Evolutionary conservation across 2,329 filamentous ascomycete genomes (phyloP), one percentile per base, ranked within the genome.

Genomic region (Zalaria obscura): DNA sequence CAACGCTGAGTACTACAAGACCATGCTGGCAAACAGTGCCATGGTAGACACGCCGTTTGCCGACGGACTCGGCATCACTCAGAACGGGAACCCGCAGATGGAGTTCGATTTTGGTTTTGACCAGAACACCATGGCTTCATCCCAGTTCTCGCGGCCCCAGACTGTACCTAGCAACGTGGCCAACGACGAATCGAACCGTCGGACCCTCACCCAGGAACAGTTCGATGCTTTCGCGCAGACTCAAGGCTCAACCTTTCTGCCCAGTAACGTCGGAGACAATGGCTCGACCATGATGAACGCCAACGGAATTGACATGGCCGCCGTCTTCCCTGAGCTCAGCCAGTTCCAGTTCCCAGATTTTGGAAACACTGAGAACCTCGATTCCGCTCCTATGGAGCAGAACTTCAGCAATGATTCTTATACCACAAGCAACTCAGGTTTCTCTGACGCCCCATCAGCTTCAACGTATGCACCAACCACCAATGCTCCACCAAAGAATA

Each of bases 201-300:
- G 55, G 18, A 61, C 58, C 5, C 43, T 61, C 11, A 61, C 57
- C 2, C 58, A 61, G 40, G 58, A 57, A 37, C 54, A 56, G 40
- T 61, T 60, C 44, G 52, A 61, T 41, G 57, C 54, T 4, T 55
- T 57, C 32, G 45, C 53, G n/a, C 54, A 56, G 27, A 49, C 18
- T 18, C 18, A 18, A 18, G 18, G 46, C 5, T 41, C 3, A 5
- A 38, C 36, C 27, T 27, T 39, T 33, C 29, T 32, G 7, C 29
- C 7, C 29, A n/a, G 29, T 3, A 32, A 7, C 7, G 7, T n/a
- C n/a, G 29, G 29, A 32, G 29, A 32, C 18, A 18, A 18, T 18
- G 18, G 18, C 18, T 18, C 18, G 18, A 18, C 2, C 18, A 18
- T 18, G 18, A 32, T 32, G 7, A 7, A 32, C n/a, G 29, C 7